These are phyloP conservation scores for Rubus parviflorus DNA, from an alignment of 306 rosid species.

Conservation along the genomic window DNA sequence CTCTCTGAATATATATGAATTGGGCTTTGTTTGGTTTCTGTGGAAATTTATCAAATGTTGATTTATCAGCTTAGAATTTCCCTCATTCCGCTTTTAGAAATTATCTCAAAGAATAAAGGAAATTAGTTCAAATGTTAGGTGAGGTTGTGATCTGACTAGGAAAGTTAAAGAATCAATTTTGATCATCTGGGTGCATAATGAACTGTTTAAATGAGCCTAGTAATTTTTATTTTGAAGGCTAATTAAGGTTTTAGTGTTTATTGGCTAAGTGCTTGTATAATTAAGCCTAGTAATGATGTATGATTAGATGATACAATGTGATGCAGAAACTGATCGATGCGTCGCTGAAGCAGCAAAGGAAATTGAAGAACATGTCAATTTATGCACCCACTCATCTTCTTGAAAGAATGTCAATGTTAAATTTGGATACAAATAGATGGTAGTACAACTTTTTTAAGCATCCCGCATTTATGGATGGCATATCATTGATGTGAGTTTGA, in stretches of 20 bases:
- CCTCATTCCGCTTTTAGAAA: not conserved
- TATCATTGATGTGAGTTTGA: not conserved
- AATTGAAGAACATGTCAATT: constrained; percentile 68
- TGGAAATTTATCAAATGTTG: not conserved
- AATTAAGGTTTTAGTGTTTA: not conserved
- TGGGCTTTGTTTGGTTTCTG: constrained; percentile 1
- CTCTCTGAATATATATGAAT: not conserved
- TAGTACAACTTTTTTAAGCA: constrained; percentile 15
- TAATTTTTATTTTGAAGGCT: not conserved
- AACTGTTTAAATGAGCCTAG: not conserved
- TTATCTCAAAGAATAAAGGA: not conserved
- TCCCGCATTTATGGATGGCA: not conserved
- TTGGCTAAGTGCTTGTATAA: not conserved
- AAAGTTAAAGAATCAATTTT: not conserved
- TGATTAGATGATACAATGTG: constrained; percentile 14
- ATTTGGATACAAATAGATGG: constrained; percentile 55
- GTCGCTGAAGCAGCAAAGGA: constrained; percentile 71
- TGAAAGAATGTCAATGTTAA: constrained; percentile 42
- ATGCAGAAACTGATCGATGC: constrained; percentile 70
- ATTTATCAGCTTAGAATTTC: not conserved
- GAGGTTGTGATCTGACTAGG: not conserved
- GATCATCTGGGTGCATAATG: not conserved
- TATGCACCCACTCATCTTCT: constrained; percentile 49
- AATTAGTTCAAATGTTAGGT: not conserved
- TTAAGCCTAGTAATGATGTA: too few relatives aligned